Conservation (phyloP, 73 alveolate genomes). For the Paramecium primaurelia region DNA sequence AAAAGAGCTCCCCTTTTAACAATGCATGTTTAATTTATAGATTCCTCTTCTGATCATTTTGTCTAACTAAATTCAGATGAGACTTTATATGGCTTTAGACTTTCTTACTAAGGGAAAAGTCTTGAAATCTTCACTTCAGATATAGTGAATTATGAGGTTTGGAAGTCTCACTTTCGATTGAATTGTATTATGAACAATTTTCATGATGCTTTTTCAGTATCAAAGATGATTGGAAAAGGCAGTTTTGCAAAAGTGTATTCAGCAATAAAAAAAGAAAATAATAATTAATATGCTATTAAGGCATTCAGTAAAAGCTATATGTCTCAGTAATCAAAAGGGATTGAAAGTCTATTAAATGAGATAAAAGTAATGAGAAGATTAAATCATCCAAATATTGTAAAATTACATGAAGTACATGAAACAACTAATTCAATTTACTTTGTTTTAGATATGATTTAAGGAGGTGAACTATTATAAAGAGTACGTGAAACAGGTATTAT, state of each 20-base stretch:
- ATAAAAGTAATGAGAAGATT: conserved; percentile 66
- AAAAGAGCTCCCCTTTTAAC: not conserved
- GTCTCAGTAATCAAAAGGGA: conserved; percentile 17
- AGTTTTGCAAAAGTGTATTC: conserved; percentile 71
- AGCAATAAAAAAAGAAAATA: conserved; percentile 57
- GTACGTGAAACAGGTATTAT: conserved; percentile 9
- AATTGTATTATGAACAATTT: not conserved
- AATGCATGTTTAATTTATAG: conserved; percentile 26
- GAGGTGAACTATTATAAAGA: conserved; percentile 72
- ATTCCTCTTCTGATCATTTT: conserved; percentile 7
- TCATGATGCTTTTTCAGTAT: conserved; percentile 17
- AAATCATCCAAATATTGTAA: conserved; percentile 66
- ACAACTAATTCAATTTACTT: conserved; percentile 59
- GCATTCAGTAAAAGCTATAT: conserved; percentile 57
- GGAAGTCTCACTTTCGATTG: not conserved
- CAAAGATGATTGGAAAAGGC: conserved; percentile 69
- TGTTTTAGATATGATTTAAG: conserved; percentile 64
- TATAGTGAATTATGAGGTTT: conserved; percentile 1
- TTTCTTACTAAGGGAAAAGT: conserved; percentile 2
- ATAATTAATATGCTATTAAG: conserved; percentile 69
- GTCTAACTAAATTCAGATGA: conserved; percentile 22
- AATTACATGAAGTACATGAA: conserved; percentile 66
- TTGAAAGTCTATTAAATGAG: conserved; percentile 65
- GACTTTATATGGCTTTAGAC: conserved; percentile 42
- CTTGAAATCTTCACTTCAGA: conserved; percentile 44